phyloP scores from a whole-genome alignment of 768 basidiomycete species.

The Tylopilus rubrobrunneus region DNA sequence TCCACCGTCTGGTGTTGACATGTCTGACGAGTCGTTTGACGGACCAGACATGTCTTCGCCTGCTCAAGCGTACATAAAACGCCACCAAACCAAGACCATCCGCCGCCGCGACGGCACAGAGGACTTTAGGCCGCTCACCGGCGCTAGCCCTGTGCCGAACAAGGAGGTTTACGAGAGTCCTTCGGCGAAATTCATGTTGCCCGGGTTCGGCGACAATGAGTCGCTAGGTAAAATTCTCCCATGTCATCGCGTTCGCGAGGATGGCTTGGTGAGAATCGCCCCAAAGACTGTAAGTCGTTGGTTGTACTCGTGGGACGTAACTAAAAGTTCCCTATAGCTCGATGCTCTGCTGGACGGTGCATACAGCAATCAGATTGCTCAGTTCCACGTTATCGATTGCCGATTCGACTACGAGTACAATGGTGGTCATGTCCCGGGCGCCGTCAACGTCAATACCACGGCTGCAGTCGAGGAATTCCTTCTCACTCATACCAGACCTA shows the following conservation, averaged over 20 bases:
- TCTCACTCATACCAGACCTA: slow-evolving; percentile 59
- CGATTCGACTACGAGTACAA: slow-evolving; percentile 96
- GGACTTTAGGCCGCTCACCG: slow-evolving; percentile 72
- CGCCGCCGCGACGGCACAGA: slow-evolving; percentile 79
- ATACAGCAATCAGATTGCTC: slow-evolving; percentile 59
- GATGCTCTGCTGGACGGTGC: slow-evolving; percentile 72
- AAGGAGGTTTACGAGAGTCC: slow-evolving; percentile 52
- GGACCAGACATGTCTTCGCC: slow-evolving; percentile 73
- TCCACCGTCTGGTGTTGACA: slow-evolving; percentile 38
- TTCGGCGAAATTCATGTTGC: slow-evolving; percentile 49
- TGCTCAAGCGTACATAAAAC: slow-evolving; percentile 74
- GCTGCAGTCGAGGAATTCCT: slow-evolving; percentile 76
- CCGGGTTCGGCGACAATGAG: slow-evolving; percentile 91
- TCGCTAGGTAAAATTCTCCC: slow-evolving; percentile 89
- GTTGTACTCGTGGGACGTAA: not conserved
- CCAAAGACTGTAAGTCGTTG: slow-evolving; percentile 62
- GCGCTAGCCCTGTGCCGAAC: slow-evolving; percentile 50
- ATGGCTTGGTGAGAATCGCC: slow-evolving; percentile 90
- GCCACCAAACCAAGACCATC: slow-evolving; percentile 74
- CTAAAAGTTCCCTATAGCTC: slow-evolving; percentile 46
- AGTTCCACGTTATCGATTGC: slow-evolving; percentile 88
- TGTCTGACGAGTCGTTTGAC: slow-evolving; percentile 50
- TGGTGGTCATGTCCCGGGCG: slow-evolving; percentile 90
- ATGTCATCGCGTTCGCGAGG: slow-evolving; percentile 90
- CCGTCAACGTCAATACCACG: slow-evolving; percentile 87